Evolutionary conservation across 192 early-diverging fungal species (phyloP).

Genomic region (Helicostylum pulchrum): DNA sequence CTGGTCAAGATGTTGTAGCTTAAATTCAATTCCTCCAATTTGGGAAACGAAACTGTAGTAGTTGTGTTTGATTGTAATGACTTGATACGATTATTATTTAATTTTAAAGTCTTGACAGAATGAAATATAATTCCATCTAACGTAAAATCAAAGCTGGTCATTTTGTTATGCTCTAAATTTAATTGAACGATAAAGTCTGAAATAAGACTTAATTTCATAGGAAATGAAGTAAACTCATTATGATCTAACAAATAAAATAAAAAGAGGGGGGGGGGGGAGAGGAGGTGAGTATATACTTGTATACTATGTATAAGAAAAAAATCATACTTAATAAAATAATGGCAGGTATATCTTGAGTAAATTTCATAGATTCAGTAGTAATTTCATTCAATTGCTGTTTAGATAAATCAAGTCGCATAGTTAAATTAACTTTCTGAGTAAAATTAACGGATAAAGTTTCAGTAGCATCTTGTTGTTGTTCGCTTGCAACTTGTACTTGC

Average conservation of each 20-base stretch:
- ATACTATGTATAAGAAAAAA: too few relatives aligned
- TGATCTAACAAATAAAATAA: slow-evolving; percentile 12
- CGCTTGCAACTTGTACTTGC: background rate
- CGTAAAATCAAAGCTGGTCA: slow-evolving; percentile 40
- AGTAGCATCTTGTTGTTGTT: background rate
- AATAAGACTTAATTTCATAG: background rate
- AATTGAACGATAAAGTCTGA: slow-evolving; percentile 39
- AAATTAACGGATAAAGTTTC: background rate
- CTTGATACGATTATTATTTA: slow-evolving; percentile 46
- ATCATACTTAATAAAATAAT: slow-evolving; percentile 4
- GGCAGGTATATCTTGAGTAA: background rate
- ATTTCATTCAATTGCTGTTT: slow-evolving; percentile 39
- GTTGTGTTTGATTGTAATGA: slow-evolving; percentile 1
- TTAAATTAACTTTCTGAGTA: slow-evolving; percentile 14
- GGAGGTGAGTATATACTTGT: too few relatives aligned
- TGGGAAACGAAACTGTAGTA: slow-evolving; percentile 36
- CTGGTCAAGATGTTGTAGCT: slow-evolving; percentile 32
- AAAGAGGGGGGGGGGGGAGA: too few relatives aligned
- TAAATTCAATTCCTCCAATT: slow-evolving; percentile 36
- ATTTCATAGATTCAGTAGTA: slow-evolving; percentile 24
- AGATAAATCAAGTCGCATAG: slow-evolving; percentile 40
- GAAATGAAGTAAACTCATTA: slow-evolving; percentile 38
- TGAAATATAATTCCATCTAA: slow-evolving; percentile 31
- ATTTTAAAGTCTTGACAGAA: slow-evolving; percentile 35
- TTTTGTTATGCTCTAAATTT: slow-evolving; percentile 50